Evolutionary conservation across 2,329 filamentous ascomycete genomes (phyloP).

Genomic region (Fusarium coffeatum): DNA sequence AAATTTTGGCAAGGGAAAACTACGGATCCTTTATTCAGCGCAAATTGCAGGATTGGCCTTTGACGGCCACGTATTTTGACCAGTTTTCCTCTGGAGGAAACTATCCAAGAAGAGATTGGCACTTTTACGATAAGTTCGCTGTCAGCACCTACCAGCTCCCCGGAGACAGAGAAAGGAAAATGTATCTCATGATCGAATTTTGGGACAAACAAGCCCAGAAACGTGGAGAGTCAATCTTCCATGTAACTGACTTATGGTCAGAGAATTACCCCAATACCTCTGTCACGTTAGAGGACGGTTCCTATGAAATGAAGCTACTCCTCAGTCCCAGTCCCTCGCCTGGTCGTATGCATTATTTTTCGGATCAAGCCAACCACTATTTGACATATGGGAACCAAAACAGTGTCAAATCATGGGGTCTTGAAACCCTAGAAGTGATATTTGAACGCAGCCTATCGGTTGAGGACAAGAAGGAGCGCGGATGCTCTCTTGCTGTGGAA

Average conservation of each 20-base stretch:
- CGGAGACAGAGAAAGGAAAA: too few relatives aligned
- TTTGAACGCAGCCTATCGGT: slow-evolving; percentile 1
- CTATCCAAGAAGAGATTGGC: too few relatives aligned
- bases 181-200: slow-evolving; percentile 1
- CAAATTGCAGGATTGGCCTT: slow-evolving; percentile 13
- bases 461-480: neutral
- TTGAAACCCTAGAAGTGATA: neutral
- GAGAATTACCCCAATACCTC: too few relatives aligned
- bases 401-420: slow-evolving; percentile 3
- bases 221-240: neutral
- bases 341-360: neutral
- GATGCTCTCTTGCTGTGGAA: too few relatives aligned
- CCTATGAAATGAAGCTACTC: too few relatives aligned
- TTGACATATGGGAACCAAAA: neutral
- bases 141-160: too few relatives aligned
- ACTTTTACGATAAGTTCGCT: too few relatives aligned
- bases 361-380: neutral
- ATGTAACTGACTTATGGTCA: too few relatives aligned
- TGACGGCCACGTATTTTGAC: neutral
- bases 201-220: slow-evolving; percentile 16
- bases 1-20: neutral
- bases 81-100: too few relatives aligned
- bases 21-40: neutral
- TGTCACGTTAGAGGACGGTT: too few relatives aligned
- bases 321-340: neutral